Base-by-base conservation (phyloP, 2,329 filamentous ascomycete genomes). In the Fusarium graminum region DNA sequence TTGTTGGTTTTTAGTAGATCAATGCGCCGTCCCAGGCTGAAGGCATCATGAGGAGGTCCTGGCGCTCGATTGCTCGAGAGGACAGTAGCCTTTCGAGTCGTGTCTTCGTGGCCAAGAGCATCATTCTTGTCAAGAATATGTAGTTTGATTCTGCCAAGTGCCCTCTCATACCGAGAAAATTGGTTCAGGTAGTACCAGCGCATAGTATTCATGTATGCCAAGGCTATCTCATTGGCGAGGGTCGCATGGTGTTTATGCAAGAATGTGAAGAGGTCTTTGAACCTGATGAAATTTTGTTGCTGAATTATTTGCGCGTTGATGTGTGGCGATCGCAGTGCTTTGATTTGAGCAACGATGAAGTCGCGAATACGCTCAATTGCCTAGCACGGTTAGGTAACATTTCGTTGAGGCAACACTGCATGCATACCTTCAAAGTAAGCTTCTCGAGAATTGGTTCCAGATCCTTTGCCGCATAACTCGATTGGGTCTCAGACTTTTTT, bases 221-320 rank as follows among this genome's bases (percentile, higher is more conserved):
- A 91, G 10, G 89, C 89, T 67, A 99, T 97, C 77, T 99, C 92
- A 52, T 94, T 90, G 10, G 92, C 93, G 7, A 99, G 86, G n/a
- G 87, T 84, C 2, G 91, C 82, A 72, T 98, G 93, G 68, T 94
- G 91, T 70, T 87, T 89, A 60, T 92, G 88, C 30, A 99, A 83
- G 74, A 98, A 99, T 7, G 87, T 85, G 78, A 90, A 99, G 0
- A 97, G 81, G 32, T 97, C 93, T 76, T 92, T 97, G 80, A 93
- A 97, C 70, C 88, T 90, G 46, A 97, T 81, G 71, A 99, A 93
- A 60, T 90, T 92, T 74, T 97, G 92, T 73, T 97, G 93, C 76
- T 99, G 95, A 46, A 99, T 94, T 57, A 98, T 91, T 76, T 99
- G 95, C 4, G 94, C 93, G 76, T 99, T 98, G 77, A 98, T 97